Evolutionary conservation across 768 basidiomycete genomes (phyloP).

Genomic region (Mycena chlorophos): DNA sequence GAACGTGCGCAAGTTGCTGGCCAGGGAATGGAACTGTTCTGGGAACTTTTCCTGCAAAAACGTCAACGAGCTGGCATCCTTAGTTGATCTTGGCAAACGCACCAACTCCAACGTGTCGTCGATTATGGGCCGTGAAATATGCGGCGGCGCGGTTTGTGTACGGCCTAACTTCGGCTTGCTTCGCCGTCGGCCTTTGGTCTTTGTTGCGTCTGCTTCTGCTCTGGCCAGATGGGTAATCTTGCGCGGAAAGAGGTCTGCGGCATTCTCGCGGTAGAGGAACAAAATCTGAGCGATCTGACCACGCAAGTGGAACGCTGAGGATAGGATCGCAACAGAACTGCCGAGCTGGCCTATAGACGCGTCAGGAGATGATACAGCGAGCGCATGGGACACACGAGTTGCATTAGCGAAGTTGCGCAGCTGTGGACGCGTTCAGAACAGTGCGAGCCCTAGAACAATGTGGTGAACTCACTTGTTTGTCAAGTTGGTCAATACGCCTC

Average conservation of each 20-base stretch:
- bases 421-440: conserved; percentile 34
- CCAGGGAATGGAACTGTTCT: conserved; percentile 59
- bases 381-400: conserved; percentile 39
- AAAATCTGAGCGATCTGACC: conserved; percentile 67
- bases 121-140: conserved; percentile 53
- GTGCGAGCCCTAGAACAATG: not conserved
- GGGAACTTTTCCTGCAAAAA: conserved; percentile 61
- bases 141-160: conserved; percentile 41
- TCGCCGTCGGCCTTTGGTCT: conserved; percentile 31
- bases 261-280: conserved; percentile 73
- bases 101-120: conserved; percentile 52
- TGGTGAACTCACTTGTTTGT: conserved; percentile 53
- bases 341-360: conserved; percentile 51
- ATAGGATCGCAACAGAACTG: conserved; percentile 74
- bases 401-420: conserved; percentile 77
- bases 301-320: conserved; percentile 71
- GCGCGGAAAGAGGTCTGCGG: conserved; percentile 72
- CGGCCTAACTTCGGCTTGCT: conserved; percentile 31
- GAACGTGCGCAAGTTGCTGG: conserved; percentile 68
- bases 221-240: conserved; percentile 51
- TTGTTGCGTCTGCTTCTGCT: conserved; percentile 34
- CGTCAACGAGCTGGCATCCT: no score
- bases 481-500: conserved; percentile 63
- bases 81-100: not conserved
- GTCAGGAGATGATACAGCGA: not conserved